Evolutionary conservation across 495 filamentous ascomycete species (phyloP).

Genomic region (Umbilicaria muhlenbergii): DNA sequence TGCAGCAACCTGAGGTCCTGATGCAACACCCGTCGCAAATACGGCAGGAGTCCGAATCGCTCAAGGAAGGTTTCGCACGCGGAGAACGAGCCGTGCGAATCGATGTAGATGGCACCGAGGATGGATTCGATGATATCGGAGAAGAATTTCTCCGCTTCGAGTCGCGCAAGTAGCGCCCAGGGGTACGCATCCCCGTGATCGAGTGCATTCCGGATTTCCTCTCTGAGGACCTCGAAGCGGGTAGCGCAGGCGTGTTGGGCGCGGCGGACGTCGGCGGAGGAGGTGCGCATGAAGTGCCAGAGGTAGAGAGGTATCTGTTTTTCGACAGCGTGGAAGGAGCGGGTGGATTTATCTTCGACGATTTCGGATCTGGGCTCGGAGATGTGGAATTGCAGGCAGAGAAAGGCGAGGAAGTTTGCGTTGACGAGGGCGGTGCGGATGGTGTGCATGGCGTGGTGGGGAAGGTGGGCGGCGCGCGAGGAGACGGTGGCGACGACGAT

Average conservation of each 20-base stretch:
- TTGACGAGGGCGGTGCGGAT: constrained; percentile 69
- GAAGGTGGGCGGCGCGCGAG: constrained; percentile 27
- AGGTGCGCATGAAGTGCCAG: constrained; percentile 55
- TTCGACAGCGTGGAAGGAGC: neutral
- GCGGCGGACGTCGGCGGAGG: constrained; percentile 24
- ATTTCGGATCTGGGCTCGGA: constrained; percentile 9
- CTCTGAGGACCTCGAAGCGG: constrained; percentile 34
- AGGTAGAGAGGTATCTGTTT: constrained; percentile 22
- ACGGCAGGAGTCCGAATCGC: constrained; percentile 45
- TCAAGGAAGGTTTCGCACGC: constrained; percentile 43
- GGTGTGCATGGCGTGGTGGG: constrained; percentile 54
- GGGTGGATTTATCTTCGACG: constrained; percentile 6
- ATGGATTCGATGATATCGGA: constrained; percentile 75
- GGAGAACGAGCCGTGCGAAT: constrained; percentile 45
- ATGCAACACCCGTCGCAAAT: constrained; percentile 41
- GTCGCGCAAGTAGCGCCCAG: constrained; percentile 51
- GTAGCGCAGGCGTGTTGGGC: constrained; percentile 25
- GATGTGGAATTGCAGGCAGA: constrained; percentile 38
- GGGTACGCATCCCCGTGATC: constrained; percentile 40
- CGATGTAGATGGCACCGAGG: constrained; percentile 75
- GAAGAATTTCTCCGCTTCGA: constrained; percentile 64
- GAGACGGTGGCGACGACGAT: constrained; percentile 46
- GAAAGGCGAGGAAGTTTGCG: constrained; percentile 73
- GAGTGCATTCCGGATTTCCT: constrained; percentile 34
- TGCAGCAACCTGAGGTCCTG: constrained; percentile 49